A percentile compares a stretch with the other conserved stretches of the same genome.
Evolutionary conservation across 768 basidiomycete species (phyloP).

Genomic region (Porphyrellus cyaneotinctus): DNA sequence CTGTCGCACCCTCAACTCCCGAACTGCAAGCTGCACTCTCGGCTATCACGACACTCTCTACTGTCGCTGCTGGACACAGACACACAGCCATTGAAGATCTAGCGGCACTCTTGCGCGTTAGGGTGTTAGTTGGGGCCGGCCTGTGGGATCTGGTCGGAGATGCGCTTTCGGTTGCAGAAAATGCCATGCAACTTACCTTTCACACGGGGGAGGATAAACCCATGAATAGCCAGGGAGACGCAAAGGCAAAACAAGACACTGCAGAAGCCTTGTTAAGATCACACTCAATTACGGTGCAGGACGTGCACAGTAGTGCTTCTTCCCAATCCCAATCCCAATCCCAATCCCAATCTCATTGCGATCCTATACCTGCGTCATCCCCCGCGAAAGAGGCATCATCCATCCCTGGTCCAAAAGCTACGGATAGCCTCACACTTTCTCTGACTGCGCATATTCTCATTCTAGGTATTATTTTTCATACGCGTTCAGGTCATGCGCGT

Average conservation of each 20-base stretch:
- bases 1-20: constrained; percentile 2
- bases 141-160: constrained; percentile 51
- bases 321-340: constrained; percentile 23
- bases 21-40: constrained; percentile 31
- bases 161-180: constrained; percentile 49
- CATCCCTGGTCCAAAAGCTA: constrained; percentile 18
- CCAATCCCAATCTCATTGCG: constrained; percentile 5
- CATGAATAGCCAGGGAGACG: neutral
- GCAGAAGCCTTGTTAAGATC: constrained; percentile 24
- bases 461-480: constrained; percentile 56
- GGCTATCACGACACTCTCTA: constrained; percentile 33
- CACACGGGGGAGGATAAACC: constrained; percentile 8
- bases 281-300: constrained; percentile 27
- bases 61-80: constrained; percentile 26
- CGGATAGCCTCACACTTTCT: constrained; percentile 33
- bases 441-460: constrained; percentile 60
- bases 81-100: constrained; percentile 48
- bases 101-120: constrained; percentile 52
- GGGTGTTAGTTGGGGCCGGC: constrained; percentile 50
- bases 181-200: constrained; percentile 41
- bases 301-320: constrained; percentile 22
- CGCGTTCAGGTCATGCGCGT: constrained; percentile 50
- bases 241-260: constrained; percentile 11
- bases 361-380: neutral
- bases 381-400: constrained; percentile 1